Base-by-base conservation (phyloP, 169 alveolate species). In the Perkinsus olseni region DNA sequence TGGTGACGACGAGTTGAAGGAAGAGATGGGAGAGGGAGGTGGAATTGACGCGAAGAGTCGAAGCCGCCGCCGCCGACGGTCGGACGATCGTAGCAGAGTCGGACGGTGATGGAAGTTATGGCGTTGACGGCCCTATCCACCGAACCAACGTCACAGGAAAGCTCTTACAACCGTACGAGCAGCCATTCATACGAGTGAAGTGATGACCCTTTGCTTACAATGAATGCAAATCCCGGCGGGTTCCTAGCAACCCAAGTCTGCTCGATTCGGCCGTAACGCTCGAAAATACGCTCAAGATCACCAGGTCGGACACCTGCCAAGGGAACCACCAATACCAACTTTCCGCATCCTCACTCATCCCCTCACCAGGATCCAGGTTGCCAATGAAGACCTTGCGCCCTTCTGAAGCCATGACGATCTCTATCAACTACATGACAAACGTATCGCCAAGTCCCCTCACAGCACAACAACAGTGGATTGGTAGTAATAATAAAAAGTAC, bases 191-290 rank as follows among this genome's bases (percentile, higher is more conserved):
- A 1, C 3, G 34, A 40, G 21, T 3, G 50, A 40, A 40, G 11
- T 40, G 21, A 40, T 40, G 21, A 90, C 11, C 11, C 50, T 20
- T 4, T 6, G 21, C 95, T 82, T 51, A 94, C 95, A 74, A 94
- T 74, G 31, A 94, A 94, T 0, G 95, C 95, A 74, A 94, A 94
- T 91, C 95, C 95, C 0, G 95, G 95, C 24, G 95, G 95, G 74
- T 94, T 94, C 74, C 95, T 74, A 31, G 95, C 95, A 4, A 94
- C 95, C 95, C 95, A 94, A 36, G 93, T 92, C 45, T 92, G 91
- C 92, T 94, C 93, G 92, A 94, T 92, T 51, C 74, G 62, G 38
- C 95, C 95, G 39, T 93, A 94, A 31, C 93, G 93, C 38, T 94
- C 91, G 91, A 94, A 92, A 20, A 93, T 38, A n/a, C 91, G 91